Evolutionary conservation across 768 basidiomycete genomes (phyloP).

Genomic region (Termitomyces bulborhizus): DNA sequence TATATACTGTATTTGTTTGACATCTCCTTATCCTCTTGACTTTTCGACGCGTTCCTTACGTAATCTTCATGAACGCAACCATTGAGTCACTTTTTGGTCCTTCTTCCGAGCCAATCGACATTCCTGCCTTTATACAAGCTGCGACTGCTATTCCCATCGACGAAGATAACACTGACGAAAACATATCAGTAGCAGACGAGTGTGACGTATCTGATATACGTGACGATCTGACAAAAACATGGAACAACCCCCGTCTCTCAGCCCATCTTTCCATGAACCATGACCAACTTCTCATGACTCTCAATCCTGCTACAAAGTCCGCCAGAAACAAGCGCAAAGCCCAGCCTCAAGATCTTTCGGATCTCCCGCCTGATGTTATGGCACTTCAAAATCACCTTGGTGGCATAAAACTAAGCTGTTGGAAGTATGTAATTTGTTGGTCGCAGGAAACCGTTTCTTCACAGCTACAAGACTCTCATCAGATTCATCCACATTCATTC

Average conservation of each 20-base stretch:
- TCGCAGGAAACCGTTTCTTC: neutral
- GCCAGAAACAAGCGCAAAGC: slow-evolving; percentile 26
- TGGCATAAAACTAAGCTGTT: slow-evolving; percentile 45
- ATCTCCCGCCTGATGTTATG: slow-evolving; percentile 40
- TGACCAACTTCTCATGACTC: slow-evolving; percentile 33
- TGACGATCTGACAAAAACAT: slow-evolving; percentile 34
- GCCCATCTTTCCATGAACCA: slow-evolving; percentile 51
- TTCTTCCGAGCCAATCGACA: slow-evolving; percentile 47
- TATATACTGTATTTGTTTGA: neutral
- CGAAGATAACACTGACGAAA: neutral
- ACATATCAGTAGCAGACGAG: slow-evolving; percentile 20
- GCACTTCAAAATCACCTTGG: slow-evolving; percentile 48
- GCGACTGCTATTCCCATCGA: slow-evolving; percentile 14
- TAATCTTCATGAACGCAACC: slow-evolving; percentile 16
- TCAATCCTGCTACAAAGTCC: slow-evolving; percentile 24
- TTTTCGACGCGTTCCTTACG: slow-evolving; percentile 1
- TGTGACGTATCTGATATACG: slow-evolving; percentile 50
- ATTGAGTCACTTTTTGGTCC: slow-evolving; percentile 58
- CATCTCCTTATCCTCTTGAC: no score
- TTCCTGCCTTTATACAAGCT: slow-evolving; percentile 38
- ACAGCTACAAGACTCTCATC: slow-evolving; percentile 23
- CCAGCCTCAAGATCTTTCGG: slow-evolving; percentile 27
- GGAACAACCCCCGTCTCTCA: slow-evolving; percentile 52
- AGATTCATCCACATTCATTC: slow-evolving; percentile 56
- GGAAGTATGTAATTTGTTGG: slow-evolving; percentile 42